Conservation (phyloP, 73 alveolate genomes). For the Paramecium biaurelia region DNA sequence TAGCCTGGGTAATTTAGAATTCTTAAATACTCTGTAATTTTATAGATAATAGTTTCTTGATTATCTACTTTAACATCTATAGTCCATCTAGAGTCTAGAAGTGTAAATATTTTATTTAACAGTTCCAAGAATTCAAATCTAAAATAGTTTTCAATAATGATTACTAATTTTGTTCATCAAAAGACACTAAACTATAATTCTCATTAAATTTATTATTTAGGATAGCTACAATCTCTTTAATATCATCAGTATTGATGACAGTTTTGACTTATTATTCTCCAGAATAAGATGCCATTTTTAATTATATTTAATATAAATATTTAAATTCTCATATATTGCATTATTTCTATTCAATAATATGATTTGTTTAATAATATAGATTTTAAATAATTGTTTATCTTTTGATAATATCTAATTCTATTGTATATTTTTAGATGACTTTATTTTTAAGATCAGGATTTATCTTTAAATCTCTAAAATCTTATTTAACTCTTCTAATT, state of each 20-base stretch:
- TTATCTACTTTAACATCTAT: constrained; percentile 33
- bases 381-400: neutral
- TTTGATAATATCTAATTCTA: neutral
- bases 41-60: constrained; percentile 18
- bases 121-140: constrained; percentile 56
- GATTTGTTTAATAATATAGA: neutral
- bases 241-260: constrained; percentile 10
- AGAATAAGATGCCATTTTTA: constrained; percentile 21
- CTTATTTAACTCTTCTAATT: neutral
- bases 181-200: constrained; percentile 1
- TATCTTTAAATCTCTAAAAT: neutral
- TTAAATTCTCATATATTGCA: neutral
- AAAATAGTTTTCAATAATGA: neutral
- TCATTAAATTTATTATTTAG: constrained; percentile 20
- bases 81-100: neutral
- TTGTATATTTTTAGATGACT: neutral
- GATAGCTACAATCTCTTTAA: constrained; percentile 19
- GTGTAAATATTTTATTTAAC: constrained; percentile 5
- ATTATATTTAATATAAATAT: neutral
- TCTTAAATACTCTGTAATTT: constrained; percentile 43
- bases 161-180: constrained; percentile 48
- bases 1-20: constrained; percentile 29
- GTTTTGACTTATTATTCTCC: constrained; percentile 8
- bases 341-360: neutral
- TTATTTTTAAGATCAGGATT: neutral